Evolutionary conservation across 306 rosid genomes (phyloP), one percentile per base, ranked within the genome.

Genomic region (Malus asiatica): DNA sequence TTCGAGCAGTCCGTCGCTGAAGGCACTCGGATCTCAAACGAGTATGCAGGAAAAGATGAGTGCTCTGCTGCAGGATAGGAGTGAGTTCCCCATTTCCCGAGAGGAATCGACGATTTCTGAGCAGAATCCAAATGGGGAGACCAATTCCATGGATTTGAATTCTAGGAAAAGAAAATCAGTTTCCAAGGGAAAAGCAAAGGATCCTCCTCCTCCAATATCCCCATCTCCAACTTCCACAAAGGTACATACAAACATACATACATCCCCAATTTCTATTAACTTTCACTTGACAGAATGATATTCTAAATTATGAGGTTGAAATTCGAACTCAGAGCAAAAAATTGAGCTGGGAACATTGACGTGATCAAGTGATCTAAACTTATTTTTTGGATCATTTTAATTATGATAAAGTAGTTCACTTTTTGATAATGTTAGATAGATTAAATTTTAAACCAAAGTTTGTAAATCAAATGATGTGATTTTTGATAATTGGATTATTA

Each of bases 91-190:
- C 9, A 86, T 82, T 87, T 88, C 93, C 22, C 92, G 80, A 73
- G 96, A 88, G 16, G 93, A 89, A 69, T 88, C 97, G 20, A 86
- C 93, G 23, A 74, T 92, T 51, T 92, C 96, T 11, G 90, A 91
- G 29, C 92, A 84, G 57, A 84, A 72, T 29, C 88, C 88, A 11
- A 87, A 72, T 58, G 87, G 79, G 16, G 91, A 86, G 62, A 60
- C 62, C 66, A 45, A 67, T 63, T 77, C 85, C 20, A 71, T 60
- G 64, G 90, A 86, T 61, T 32, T 77, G 46, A 94, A 79, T 85
- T 83, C 88, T 38, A 83, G 90, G 77, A 95, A 95, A 77, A 91
- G 99, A 78, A 95, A 95, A 82, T 81, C 86, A 75, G 83, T 80
- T 77, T 67, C 88, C 55, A 92, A 83, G 70, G 88, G 84, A 65